Evolutionary conservation across 306 rosid species (phyloP).

Genomic region (Medicago lupulina): DNA sequence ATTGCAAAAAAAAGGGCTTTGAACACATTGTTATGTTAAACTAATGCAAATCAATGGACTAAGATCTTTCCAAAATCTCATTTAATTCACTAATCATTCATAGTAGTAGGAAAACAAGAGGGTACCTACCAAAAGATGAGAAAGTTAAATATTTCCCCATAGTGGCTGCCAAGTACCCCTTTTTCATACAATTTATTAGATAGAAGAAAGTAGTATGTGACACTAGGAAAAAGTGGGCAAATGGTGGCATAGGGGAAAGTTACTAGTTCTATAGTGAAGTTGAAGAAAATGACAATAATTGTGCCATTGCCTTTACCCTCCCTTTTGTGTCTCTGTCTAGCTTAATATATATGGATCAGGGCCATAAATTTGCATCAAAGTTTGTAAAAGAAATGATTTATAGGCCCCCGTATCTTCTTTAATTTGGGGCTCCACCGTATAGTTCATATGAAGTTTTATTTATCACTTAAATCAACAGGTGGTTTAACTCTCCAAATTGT

Average conservation of each 20-base stretch:
- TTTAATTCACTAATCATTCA: constrained; percentile 59
- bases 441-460: not conserved
- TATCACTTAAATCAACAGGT: no score
- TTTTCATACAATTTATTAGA: constrained; percentile 29
- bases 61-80: constrained; percentile 49
- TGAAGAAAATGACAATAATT: constrained; percentile 62
- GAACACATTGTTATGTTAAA: constrained; percentile 36
- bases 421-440: constrained; percentile 47
- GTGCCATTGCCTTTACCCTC: constrained; percentile 42
- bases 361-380: constrained; percentile 50
- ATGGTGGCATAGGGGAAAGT: constrained; percentile 9
- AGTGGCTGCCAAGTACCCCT: constrained; percentile 41
- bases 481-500: no score
- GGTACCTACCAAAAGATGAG: constrained; percentile 61
- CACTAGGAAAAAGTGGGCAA: constrained; percentile 38
- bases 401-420: constrained; percentile 56
- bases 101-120: constrained; percentile 42
- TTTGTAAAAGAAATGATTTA: constrained; percentile 50
- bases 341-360: constrained; percentile 35
- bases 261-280: constrained; percentile 34
- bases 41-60: constrained; percentile 39
- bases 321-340: constrained; percentile 48
- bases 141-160: constrained; percentile 46
- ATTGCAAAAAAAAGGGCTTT: not conserved
- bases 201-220: constrained; percentile 23